Base-by-base conservation (phyloP, 805 yeast genomes). In the Teunomyces stri region DNA sequence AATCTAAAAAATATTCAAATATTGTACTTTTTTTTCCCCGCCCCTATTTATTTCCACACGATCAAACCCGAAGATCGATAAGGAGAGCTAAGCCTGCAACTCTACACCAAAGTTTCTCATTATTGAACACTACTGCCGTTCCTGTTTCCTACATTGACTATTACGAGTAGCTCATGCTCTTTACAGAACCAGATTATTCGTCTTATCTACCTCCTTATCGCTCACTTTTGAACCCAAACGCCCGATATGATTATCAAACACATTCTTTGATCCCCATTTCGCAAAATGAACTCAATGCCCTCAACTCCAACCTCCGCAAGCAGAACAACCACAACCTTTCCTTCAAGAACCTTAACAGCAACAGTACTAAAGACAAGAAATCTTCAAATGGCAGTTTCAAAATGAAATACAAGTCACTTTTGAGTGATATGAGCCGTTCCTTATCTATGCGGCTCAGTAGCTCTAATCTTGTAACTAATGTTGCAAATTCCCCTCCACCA, bases 181-280 rank as follows among this genome's bases (percentile, higher is more conserved):
- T 37, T 27, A n/a, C 40, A 4, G 40, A 37, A 37, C 40, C 40
- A 20, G 51, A 48, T 21, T 48, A 27, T 43, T 25, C 20, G n/a
- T 41, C 51, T 11, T 30, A 48, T 30, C 48, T 48, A 18, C 51
- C 51, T 13, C 78, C 83, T 1, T 80, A 80, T 57, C 66, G 83
- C 37, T 78, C 82, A 4, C 65, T 80, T 22, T 60, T 80, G 22
- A 72, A 69, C 36, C 84, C 84, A 1, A 65, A 63, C 43, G 72
- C 74, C 9, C 64, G 71, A 16, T 80, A 78, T 56, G 84, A 80
- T 56, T 80, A 80, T 59, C 62, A 66, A 43, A 70, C 76, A 4
- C 82, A 75, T 51, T 59, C 68, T 37, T 66, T 75, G 36, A 59
- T 71, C 18, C 77, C 71, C 4, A 56, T 70, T 28, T 54, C 66